Conservation (phyloP, 2,329 filamentous ascomycete species). For the Fusarium scirpi region DNA sequence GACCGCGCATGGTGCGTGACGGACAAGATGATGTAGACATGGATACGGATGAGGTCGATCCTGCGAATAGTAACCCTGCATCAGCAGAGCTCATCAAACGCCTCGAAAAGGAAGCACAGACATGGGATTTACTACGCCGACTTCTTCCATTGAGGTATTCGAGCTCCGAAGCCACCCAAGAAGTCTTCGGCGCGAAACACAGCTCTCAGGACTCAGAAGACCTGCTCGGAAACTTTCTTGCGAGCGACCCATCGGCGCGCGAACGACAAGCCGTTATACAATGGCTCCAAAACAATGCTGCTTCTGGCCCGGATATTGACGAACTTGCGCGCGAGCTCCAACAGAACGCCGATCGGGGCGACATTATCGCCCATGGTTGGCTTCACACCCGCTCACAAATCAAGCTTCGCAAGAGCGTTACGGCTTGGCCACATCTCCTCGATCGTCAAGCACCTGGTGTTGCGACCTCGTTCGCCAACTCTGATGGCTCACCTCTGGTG, state of each 20-base stretch:
- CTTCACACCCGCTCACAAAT: constrained; percentile 90
- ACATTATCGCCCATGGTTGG: constrained; percentile 89
- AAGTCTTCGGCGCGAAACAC: constrained; percentile 47
- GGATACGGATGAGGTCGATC: constrained; percentile 66
- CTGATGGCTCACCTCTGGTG: constrained; percentile 74
- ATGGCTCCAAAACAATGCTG: constrained; percentile 86
- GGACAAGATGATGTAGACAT: constrained; percentile 64
- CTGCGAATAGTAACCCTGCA: constrained; percentile 45
- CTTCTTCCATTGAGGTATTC: constrained; percentile 78
- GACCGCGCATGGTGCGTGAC: constrained; percentile 47
- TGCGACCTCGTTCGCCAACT: constrained; percentile 67
- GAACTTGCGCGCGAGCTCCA: constrained; percentile 81
- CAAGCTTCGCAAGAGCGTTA: constrained; percentile 87
- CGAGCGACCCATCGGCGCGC: constrained; percentile 76
- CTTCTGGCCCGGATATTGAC: constrained; percentile 77
- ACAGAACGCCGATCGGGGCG: constrained; percentile 79
- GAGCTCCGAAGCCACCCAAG: constrained; percentile 45
- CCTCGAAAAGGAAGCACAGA: constrained; percentile 86
- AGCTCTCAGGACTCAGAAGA: constrained; percentile 38
- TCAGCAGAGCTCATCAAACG: constrained; percentile 53
- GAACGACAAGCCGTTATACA: constrained; percentile 85
- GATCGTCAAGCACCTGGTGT: constrained; percentile 71
- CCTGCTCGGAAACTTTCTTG: constrained; percentile 78
- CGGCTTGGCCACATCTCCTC: constrained; percentile 73
- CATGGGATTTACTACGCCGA: constrained; percentile 86